Evolutionary conservation across 495 filamentous ascomycete species (phyloP), one percentile per base, ranked within the genome.

Genomic region (Lepidopterella palustris): DNA sequence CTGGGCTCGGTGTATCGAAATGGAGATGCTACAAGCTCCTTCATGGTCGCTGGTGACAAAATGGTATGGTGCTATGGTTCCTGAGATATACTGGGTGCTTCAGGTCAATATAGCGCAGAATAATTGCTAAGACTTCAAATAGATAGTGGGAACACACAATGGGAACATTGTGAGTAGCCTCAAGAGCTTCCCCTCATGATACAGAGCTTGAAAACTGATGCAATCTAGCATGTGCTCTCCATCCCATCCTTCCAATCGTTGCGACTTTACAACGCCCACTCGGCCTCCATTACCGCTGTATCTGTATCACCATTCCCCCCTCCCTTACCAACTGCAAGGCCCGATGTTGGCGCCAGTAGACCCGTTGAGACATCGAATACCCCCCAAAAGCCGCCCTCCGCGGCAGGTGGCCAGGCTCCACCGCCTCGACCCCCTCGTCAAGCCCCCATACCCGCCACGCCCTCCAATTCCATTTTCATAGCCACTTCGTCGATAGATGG

Each of bases 81-180:
- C 21, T 47, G 32, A 50, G 21, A 51, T 50, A 3, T 25, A 51
- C 26, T 51, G 26, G 61, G 56, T 50, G 32, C 54, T n/a, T 10
- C 28, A 55, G 55, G 49, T 50, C 8, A 24, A 35, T 25, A 27
- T 21, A 40, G 31, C 31, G 8, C 21, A 50, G 45, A 47, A 4
- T 27, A 42, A 24, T 59, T 60, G 60, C 62, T 70, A 50, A 72
- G 53, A 18, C 4, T 42, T 13, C 66, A 39, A 64, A 27, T 73
- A 95, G 89, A 87, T 97, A 56, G 77, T 95, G 61, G 93, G 93
- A 63, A 96, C 95, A 3, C 93, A 98, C 72, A 97, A 96, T 74
- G 93, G 93, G 63, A 96, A 93, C 67, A 90, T 97, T 65, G 91
- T 95, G 79, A 82, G 88, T 77, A 57, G 51, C 25, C 39, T 49